phyloP scores from a whole-genome alignment of 495 filamentous ascomycete species.

The Rostrohypoxylon terebratum region DNA sequence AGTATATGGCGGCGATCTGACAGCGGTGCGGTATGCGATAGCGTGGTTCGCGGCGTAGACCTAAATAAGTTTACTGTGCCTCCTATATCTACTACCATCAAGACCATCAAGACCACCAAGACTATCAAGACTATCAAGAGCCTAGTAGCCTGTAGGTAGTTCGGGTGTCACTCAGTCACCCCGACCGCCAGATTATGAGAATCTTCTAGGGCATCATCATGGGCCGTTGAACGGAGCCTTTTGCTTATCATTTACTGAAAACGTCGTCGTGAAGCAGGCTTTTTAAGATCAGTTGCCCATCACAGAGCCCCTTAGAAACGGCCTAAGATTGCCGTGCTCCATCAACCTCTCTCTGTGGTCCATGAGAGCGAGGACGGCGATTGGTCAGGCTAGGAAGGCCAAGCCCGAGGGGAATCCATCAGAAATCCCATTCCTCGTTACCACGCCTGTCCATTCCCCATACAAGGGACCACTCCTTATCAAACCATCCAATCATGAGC shows the following conservation, averaged over 20 bases:
- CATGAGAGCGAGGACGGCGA: slow-evolving; percentile 14
- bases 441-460: slow-evolving; percentile 44
- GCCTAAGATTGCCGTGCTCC: slow-evolving; percentile 45
- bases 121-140: too few species aligned
- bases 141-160: background rate
- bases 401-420: slow-evolving; percentile 45
- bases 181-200: slow-evolving; percentile 44
- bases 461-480: slow-evolving; percentile 38
- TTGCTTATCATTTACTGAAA: slow-evolving; percentile 48
- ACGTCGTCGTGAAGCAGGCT: slow-evolving; percentile 45
- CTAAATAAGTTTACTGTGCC: slow-evolving; percentile 17
- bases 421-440: slow-evolving; percentile 47
- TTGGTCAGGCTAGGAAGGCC: slow-evolving; percentile 34
- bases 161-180: slow-evolving; percentile 36
- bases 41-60: slow-evolving; percentile 23
- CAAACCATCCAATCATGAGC: slow-evolving; percentile 37
- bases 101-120: too few species aligned
- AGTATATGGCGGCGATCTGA: background rate
- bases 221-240: slow-evolving; percentile 39
- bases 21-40: slow-evolving; percentile 7
- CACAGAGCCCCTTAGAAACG: slow-evolving; percentile 46
- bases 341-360: slow-evolving; percentile 33
- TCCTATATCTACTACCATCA: too few species aligned
- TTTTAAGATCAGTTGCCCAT: slow-evolving; percentile 48
- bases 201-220: slow-evolving; percentile 41